Conservation (phyloP, 129 eudicot species). For the Flaveria trinervia region DNA sequence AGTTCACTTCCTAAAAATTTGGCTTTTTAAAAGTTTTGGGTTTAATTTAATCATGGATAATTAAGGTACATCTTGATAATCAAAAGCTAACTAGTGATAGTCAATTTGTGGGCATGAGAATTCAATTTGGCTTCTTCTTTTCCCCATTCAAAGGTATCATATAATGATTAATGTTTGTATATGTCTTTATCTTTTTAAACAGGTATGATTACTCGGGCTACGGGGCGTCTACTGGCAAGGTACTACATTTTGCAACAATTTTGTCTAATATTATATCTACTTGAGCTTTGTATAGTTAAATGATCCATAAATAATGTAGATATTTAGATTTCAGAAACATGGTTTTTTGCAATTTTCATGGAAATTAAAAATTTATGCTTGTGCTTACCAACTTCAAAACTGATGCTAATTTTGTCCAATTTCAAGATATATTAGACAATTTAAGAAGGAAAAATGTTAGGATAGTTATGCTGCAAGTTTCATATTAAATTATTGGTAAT, state of each 20-base stretch:
- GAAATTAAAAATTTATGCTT: too few species aligned
- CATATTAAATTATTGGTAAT: too few species aligned
- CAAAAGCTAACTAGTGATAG: constrained; percentile 29
- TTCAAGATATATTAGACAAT: too few species aligned
- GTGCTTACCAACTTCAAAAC: too few species aligned
- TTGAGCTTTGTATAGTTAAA: constrained; percentile 6
- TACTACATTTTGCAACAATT: constrained; percentile 28
- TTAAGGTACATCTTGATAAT: constrained; percentile 31
- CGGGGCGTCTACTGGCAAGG: constrained; percentile 98
- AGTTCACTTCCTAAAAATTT: constrained; percentile 33
- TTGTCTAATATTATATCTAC: neutral
- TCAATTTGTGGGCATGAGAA: constrained; percentile 31
- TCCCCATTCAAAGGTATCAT: constrained; percentile 11
- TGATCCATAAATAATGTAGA: constrained; percentile 9
- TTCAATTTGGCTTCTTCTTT: constrained; percentile 34
- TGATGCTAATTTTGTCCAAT: too few species aligned
- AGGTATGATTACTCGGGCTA: constrained; percentile 98
- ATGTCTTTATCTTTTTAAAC: constrained; percentile 36
- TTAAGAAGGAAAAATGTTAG: too few species aligned
- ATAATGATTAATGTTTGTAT: constrained; percentile 17
- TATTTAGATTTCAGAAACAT: neutral
- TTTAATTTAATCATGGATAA: constrained; percentile 22
- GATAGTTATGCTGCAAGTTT: too few species aligned
- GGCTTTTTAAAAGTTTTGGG: constrained; percentile 31
- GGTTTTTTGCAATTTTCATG: too few species aligned